Evolutionary conservation across 805 yeast species (phyloP), one percentile per base, ranked within the genome.

Genomic region (Ogataea pini): DNA sequence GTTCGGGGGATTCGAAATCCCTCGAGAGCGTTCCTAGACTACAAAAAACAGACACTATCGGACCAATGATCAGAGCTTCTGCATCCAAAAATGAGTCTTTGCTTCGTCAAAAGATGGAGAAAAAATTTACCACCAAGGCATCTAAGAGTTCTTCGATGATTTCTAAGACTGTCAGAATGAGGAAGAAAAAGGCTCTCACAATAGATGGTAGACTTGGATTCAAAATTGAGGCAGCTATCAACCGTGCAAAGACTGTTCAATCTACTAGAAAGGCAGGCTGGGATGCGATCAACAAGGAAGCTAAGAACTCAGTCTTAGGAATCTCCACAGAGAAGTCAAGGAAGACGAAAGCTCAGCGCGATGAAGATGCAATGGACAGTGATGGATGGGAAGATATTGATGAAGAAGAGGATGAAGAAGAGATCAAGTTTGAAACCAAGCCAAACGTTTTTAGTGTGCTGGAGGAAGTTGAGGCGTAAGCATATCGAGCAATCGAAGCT

Each of bases 251-350:
- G 57, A 78, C 72, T 55, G 81, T 85, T 24, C 85, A 80, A 57
- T 69, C 65, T 17, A 73, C 85, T 9, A 75, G 94, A 65, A 85
- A 84, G 63, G 69, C 87, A 0, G 84, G 80, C 13, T 86, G 92
- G 94, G 90, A 85, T 42, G 69, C 73, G 37, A 83, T 84, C 46
- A 86, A 85, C 61, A 71, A 76, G 49, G 63, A 65, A 25, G 75
- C 82, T 9, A 73, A 62, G 47, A 64, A 55, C 19, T 48, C 64
- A 6, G 44, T 62, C 43, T 33, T 44, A 38, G 34, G 64, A 55
- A 43, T 33, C 29, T 16, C n/a, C 16, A 12, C 20, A 27, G 20
- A 28, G 28, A 43, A 34, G 27, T 2, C 33, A 13, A 36, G 42
- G 36, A 36, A 31, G 22, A n/a, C 36, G 38, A 36, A 31, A 18